Conservation (phyloP, 1,284 basidiomycete species). For the Rhodotorula sp. region DNA sequence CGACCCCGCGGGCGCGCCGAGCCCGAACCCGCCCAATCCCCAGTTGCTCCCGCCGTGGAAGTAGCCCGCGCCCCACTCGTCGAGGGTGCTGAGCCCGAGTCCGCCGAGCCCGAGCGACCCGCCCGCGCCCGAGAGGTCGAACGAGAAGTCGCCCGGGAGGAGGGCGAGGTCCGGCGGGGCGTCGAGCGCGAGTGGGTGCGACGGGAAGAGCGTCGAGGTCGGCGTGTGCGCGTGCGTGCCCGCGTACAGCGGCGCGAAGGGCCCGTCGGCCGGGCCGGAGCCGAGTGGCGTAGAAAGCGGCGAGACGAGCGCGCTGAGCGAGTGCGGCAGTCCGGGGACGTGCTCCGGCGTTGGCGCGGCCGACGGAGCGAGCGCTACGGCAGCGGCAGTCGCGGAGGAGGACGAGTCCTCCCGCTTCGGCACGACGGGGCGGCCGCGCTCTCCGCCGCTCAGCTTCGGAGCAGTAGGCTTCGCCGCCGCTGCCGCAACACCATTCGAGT, state of each 20-base stretch:
- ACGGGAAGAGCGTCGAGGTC: background rate
- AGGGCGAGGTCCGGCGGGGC: background rate
- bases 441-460: background rate
- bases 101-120: conserved; percentile 17
- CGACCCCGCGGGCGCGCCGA: background rate
- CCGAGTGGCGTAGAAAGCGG: background rate
- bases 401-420: background rate
- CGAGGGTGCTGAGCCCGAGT: conserved; percentile 12
- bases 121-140: conserved; percentile 22
- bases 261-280: background rate
- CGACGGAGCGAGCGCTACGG: background rate
- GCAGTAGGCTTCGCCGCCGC: too few relatives aligned
- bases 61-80: conserved; percentile 17
- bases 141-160: conserved; percentile 19
- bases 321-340: background rate
- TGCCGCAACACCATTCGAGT: background rate
- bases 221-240: background rate
- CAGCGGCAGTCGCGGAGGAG: background rate
- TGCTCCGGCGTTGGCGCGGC: background rate
- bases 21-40: conserved; percentile 15
- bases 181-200: background rate
- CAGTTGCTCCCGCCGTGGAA: conserved; percentile 4
- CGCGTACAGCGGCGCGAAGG: background rate
- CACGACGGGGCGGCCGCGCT: background rate
- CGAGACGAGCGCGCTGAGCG: conserved; percentile 11